These are phyloP conservation scores for Urochloa ruziziensis DNA, from an alignment of 176 grass and related monocot species.

Conservation along the genomic window DNA sequence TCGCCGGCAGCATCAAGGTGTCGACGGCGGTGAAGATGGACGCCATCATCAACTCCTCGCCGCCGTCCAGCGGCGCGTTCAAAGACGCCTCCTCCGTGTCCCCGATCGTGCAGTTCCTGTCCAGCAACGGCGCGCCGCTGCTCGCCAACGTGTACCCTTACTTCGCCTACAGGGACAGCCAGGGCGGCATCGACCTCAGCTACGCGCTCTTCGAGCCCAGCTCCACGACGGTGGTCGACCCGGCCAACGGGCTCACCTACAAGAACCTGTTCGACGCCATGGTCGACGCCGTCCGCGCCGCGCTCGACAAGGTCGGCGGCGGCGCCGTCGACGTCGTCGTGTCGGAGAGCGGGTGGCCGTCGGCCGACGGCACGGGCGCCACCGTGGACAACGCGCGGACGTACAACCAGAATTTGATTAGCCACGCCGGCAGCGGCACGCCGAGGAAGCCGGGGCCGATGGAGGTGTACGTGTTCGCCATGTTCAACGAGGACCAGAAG, in stretches of 20 bases:
- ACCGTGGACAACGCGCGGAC: constrained; percentile 39
- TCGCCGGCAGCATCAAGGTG: constrained; percentile 43
- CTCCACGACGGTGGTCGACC: constrained; percentile 15
- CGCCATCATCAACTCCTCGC: constrained; percentile 8
- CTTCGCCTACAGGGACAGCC: constrained; percentile 32
- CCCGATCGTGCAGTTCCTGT: constrained; percentile 46
- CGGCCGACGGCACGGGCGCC: constrained; percentile 35
- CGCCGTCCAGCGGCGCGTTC: constrained; percentile 46
- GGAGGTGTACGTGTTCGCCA: constrained; percentile 56
- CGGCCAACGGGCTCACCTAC: constrained; percentile 37
- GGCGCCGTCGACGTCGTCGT: constrained; percentile 28
- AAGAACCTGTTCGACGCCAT: constrained; percentile 63
- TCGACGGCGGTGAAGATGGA: constrained; percentile 36
- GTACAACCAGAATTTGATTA: constrained; percentile 65
- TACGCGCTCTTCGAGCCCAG: constrained; percentile 39
- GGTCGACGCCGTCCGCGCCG: constrained; percentile 50
- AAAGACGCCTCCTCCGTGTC: not conserved
- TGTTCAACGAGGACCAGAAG: constrained; percentile 81
- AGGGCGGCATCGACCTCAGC: not conserved
- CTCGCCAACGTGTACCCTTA: constrained; percentile 67
- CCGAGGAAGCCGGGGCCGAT: constrained; percentile 42
- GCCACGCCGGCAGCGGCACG: constrained; percentile 48
- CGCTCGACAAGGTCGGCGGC: constrained; percentile 43
- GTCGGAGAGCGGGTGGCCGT: constrained; percentile 70
- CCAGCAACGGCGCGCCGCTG: constrained; percentile 35